phyloP scores from a whole-genome alignment of 768 basidiomycete genomes.

The Pleurotus ostreatus region DNA sequence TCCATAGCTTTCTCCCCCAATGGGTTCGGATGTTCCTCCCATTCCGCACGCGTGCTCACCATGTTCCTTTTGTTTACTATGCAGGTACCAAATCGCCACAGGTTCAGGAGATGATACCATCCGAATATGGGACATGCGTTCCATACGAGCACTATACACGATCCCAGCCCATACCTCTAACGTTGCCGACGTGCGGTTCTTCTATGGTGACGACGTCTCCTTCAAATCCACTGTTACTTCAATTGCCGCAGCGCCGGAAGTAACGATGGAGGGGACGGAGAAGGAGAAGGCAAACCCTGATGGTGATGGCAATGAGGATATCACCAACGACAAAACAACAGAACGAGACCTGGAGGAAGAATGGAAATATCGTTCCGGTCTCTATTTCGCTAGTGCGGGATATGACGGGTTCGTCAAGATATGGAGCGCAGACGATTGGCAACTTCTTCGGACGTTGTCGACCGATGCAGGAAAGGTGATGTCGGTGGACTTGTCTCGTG shows the following conservation, averaged over 20 bases:
- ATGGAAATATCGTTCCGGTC: conserved; percentile 78
- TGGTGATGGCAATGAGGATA: conserved; percentile 26
- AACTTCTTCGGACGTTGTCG: conserved; percentile 78
- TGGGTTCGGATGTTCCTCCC: conserved; percentile 56
- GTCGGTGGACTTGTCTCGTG: conserved; percentile 88
- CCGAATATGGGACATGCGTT: conserved; percentile 97
- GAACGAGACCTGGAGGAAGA: conserved; percentile 44
- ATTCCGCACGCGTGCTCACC: background rate
- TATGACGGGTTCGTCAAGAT: conserved; percentile 95
- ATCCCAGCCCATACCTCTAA: conserved; percentile 96
- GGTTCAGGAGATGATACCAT: conserved; percentile 97
- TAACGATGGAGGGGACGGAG: conserved; percentile 46
- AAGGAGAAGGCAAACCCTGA: conserved; percentile 26
- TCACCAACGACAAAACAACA: conserved; percentile 27
- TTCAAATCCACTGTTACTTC: conserved; percentile 32
- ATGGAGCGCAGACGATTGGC: conserved; percentile 99
- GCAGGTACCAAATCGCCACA: conserved; percentile 94
- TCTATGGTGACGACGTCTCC: conserved; percentile 59
- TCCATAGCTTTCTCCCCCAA: conserved; percentile 93
- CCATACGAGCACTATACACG: conserved; percentile 88
- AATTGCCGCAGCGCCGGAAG: conserved; percentile 28
- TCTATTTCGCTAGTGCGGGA: conserved; percentile 90
- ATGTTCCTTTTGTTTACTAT: conserved; percentile 7
- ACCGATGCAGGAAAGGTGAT: conserved; percentile 99
- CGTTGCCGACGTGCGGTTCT: conserved; percentile 94